These are phyloP conservation scores for Suillus lakei DNA, from an alignment of 768 basidiomycete species.

Conservation along the genomic window DNA sequence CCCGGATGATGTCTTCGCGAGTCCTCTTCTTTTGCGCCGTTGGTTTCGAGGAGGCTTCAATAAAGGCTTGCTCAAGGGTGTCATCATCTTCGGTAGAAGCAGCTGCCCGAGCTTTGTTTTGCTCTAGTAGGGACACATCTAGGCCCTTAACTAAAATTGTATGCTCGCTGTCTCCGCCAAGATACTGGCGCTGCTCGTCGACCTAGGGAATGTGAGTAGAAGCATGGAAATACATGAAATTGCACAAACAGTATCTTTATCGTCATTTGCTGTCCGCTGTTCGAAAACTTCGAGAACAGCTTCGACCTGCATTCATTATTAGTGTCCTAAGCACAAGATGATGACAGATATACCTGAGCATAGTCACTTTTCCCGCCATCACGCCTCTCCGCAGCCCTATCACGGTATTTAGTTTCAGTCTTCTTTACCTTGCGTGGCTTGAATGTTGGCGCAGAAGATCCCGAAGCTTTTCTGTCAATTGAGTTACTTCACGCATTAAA, in stretches of 20 bases:
- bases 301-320: slow-evolving; percentile 57
- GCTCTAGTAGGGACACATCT: slow-evolving; percentile 84
- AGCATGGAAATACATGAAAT: background rate
- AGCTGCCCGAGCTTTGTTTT: slow-evolving; percentile 71
- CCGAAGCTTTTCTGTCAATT: slow-evolving; percentile 48
- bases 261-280: slow-evolving; percentile 58
- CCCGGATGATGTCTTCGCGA: slow-evolving; percentile 74
- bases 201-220: slow-evolving; percentile 47
- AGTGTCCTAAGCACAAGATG: background rate
- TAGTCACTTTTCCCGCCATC: slow-evolving; percentile 72
- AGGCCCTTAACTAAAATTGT: slow-evolving; percentile 90
- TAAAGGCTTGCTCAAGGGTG: slow-evolving; percentile 76
- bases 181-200: slow-evolving; percentile 74
- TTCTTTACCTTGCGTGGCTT: slow-evolving; percentile 85
- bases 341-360: slow-evolving; percentile 56
- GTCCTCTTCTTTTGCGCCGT: slow-evolving; percentile 62
- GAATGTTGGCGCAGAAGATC: slow-evolving; percentile 66
- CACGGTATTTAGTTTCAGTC: slow-evolving; percentile 61
- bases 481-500: background rate
- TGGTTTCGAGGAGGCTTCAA: slow-evolving; percentile 43
- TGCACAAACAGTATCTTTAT: slow-evolving; percentile 59
- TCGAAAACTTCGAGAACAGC: slow-evolving; percentile 85
- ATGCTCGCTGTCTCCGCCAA: slow-evolving; percentile 86
- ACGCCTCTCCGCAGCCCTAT: slow-evolving; percentile 78
- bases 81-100: slow-evolving; percentile 76